Conservation (phyloP, 345 rosid genomes). For the Eucalyptus curtisii region DNA sequence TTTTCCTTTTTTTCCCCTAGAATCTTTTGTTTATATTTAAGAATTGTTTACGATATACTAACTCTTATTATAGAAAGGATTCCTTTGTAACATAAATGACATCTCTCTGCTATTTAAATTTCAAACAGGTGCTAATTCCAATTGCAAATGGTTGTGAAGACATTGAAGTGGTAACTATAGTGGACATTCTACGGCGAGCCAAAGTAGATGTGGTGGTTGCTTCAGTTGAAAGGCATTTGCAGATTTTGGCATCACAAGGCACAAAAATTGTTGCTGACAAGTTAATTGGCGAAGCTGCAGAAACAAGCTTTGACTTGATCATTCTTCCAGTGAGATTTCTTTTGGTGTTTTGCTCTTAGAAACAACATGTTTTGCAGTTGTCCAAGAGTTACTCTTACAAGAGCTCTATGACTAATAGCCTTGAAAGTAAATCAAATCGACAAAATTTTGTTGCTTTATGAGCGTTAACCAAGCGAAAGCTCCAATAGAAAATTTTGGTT, state of each 20-base stretch:
- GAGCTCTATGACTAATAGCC: background rate
- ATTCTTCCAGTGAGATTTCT: conserved; percentile 56
- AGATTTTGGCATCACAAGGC: conserved; percentile 60
- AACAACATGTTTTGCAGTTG: background rate
- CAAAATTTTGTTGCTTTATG: background rate
- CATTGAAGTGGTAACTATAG: conserved; percentile 56
- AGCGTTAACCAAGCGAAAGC: background rate
- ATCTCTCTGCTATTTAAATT: background rate
- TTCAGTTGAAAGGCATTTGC: conserved; percentile 56
- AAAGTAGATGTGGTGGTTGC: conserved; percentile 77
- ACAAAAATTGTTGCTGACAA: conserved; percentile 70
- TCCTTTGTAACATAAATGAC: background rate
- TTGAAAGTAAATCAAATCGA: background rate
- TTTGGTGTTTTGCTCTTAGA: background rate
- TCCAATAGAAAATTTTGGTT: background rate
- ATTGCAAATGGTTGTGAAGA: conserved; percentile 84
- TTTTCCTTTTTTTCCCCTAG: background rate
- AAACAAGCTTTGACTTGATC: conserved; percentile 51
- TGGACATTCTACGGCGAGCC: conserved; percentile 74
- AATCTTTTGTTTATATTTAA: background rate
- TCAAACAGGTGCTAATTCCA: conserved; percentile 66
- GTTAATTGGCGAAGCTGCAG: conserved; percentile 49
- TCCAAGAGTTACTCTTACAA: background rate
- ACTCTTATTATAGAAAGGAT: background rate
- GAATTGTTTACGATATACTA: background rate